Evolutionary conservation across 805 yeast genomes (phyloP), one percentile per base, ranked within the genome.

Genomic region (Yueomyces sp.): DNA sequence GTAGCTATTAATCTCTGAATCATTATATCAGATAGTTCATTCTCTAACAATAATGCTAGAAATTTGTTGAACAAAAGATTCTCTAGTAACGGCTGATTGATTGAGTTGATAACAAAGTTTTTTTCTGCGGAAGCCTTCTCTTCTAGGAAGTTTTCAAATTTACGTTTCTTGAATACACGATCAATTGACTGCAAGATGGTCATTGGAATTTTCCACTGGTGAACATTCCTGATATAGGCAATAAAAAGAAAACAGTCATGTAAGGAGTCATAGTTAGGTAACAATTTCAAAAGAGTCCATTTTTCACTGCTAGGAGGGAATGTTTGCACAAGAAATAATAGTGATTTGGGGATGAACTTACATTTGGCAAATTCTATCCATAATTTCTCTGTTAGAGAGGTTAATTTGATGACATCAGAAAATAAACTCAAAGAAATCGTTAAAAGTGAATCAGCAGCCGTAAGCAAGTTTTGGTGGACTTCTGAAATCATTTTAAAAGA

Each of bases 111-210:
- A 5, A 52, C 47, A 26, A 31, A 38, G 36, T 47, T 52, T 6
- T 36, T 42, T 3, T 41, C 33, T 1, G 53, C 45, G 4, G 36
- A 5, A 3, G 4, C 9, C 1, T 30, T 3, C 36, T 61, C 65
- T 32, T 53, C 59, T 4, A 42, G 41, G 43, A 54, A 61, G 39
- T 61, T 56, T 27, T 45, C 45, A 43, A 53, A 61, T 39, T 59
- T 51, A 42, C 59, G 45, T 27, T 40, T 50, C 37, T 56, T 60
- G 37, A 57, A 55, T 5, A 54, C 43, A 7, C 45, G 44, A 40
- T 59, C 51, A 26, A 58, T 39, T 8, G 37, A 40, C 45, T 79
- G 73, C 29, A 85, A 63, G 43, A 85, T 79, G 26, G 69, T 70
- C 40, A 68, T 56, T 39, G 57, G 58, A 19, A 70, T 47, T 26